Evolutionary conservation across 2,329 filamentous ascomycete species (phyloP).

Genomic region (Lachnellula arida): DNA sequence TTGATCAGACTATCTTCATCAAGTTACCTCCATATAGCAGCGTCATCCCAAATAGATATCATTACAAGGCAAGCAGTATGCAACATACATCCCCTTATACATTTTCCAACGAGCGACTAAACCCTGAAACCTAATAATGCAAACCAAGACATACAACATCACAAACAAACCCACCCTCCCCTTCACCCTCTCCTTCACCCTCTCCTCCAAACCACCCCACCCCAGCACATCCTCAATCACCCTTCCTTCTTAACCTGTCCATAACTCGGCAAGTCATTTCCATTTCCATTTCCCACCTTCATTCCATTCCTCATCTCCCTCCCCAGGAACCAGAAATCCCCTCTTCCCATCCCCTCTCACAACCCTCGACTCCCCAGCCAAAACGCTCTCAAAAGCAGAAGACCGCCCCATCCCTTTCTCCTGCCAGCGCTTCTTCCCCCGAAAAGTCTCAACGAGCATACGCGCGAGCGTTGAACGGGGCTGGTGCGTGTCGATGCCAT

Average conservation of each 20-base stretch:
- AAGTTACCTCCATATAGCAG: no score
- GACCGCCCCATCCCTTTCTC: not conserved
- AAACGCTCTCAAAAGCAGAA: not conserved
- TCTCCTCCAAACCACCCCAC: no score
- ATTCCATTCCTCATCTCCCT: not conserved
- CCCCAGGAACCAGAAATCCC: not conserved
- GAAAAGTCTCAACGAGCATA: constrained; percentile 3
- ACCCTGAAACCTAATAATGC: no score
- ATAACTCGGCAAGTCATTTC: constrained; percentile 1
- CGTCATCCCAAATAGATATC: no score
- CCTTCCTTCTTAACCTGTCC: not conserved
- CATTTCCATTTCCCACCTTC: no score
- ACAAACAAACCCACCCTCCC: not conserved
- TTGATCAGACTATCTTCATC: no score
- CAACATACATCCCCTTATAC: no score
- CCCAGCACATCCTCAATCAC: not conserved
- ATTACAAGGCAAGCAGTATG: no score
- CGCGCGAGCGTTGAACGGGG: constrained; percentile 1
- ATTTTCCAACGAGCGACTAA: no score
- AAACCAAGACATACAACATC: not conserved
- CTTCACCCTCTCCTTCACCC: no score
- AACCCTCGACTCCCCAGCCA: no score
- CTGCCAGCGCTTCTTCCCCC: not conserved
- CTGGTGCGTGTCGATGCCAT: not conserved
- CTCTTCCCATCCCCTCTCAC: constrained; percentile 1